Evolutionary conservation across 495 filamentous ascomycete species (phyloP).

Genomic region (Penicillium waksmanii): DNA sequence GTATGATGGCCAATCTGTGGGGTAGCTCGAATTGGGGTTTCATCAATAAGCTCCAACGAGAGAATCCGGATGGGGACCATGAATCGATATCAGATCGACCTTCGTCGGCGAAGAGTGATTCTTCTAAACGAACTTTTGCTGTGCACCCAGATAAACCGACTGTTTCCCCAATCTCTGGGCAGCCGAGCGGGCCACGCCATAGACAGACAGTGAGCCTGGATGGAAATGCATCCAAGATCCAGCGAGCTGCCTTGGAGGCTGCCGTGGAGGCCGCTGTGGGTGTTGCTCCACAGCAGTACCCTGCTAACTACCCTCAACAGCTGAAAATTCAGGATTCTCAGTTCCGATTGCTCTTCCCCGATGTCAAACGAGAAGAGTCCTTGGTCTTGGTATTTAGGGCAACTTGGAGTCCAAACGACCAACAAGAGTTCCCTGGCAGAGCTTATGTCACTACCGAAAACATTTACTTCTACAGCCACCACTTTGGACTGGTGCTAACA

Average conservation of each 20-base stretch:
- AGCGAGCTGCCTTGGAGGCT: conserved; percentile 36
- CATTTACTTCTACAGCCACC: conserved; percentile 94
- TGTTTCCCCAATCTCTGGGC: conserved; percentile 13
- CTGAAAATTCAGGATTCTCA: conserved; percentile 89
- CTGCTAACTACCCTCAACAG: conserved; percentile 78
- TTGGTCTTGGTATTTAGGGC: conserved; percentile 79
- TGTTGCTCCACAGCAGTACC: conserved; percentile 64
- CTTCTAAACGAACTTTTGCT: conserved; percentile 25
- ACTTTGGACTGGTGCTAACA: conserved; percentile 87
- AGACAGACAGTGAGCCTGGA: conserved; percentile 84
- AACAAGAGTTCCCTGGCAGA: conserved; percentile 82
- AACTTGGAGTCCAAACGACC: conserved; percentile 74
- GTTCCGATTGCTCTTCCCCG: conserved; percentile 87
- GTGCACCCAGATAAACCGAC: conserved; percentile 25
- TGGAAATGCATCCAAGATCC: conserved; percentile 52
- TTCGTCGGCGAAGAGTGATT: conserved; percentile 36
- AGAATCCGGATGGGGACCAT: conserved; percentile 52
- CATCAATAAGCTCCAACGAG: conserved; percentile 65
- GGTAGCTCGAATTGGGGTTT: conserved; percentile 84
- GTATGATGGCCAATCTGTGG: conserved; percentile 91
- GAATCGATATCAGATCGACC: conserved; percentile 28
- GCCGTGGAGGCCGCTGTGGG: conserved; percentile 9
- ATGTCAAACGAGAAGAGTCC: conserved; percentile 71
- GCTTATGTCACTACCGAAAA: conserved; percentile 85
- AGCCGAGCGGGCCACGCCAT: conserved; percentile 51